Conservation (phyloP, 164 flowering plant species). For the Macadamia integrifolia region DNA sequence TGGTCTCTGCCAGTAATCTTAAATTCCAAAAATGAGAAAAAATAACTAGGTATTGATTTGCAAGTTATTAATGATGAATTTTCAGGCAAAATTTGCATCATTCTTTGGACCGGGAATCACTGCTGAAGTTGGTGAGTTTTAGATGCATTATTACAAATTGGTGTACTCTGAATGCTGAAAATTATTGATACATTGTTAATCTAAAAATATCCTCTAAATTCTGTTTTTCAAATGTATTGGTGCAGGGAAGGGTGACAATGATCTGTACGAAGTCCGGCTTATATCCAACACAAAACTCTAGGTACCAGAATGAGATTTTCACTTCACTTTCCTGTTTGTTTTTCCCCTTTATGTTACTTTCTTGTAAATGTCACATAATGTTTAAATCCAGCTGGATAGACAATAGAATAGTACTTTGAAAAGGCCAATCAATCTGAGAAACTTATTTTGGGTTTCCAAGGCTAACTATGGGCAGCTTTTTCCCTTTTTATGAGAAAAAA, state of each 20-base stretch:
- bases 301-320: constrained; percentile 6
- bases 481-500: no score
- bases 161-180: not conserved
- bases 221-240: not conserved
- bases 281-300: constrained; percentile 46
- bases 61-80: not conserved
- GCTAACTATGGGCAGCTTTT: no score
- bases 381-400: not conserved
- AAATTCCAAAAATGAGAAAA: not conserved
- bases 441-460: no score
- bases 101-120: constrained; percentile 95
- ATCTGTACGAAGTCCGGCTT: constrained; percentile 70
- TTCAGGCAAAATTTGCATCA: constrained; percentile 82
- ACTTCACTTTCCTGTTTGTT: not conserved
- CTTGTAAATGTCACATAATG: constrained; percentile 2
- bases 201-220: not conserved
- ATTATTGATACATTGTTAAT: not conserved
- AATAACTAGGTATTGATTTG: constrained; percentile 5
- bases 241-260: constrained; percentile 66
- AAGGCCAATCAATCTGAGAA: no score
- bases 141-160: not conserved
- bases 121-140: constrained; percentile 77
- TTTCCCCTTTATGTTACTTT: not conserved
- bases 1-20: not conserved
- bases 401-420: not conserved